These are phyloP conservation scores for Tinospora cordifolia DNA, from an alignment of 164 flowering plant genomes.

Conservation along the genomic window DNA sequence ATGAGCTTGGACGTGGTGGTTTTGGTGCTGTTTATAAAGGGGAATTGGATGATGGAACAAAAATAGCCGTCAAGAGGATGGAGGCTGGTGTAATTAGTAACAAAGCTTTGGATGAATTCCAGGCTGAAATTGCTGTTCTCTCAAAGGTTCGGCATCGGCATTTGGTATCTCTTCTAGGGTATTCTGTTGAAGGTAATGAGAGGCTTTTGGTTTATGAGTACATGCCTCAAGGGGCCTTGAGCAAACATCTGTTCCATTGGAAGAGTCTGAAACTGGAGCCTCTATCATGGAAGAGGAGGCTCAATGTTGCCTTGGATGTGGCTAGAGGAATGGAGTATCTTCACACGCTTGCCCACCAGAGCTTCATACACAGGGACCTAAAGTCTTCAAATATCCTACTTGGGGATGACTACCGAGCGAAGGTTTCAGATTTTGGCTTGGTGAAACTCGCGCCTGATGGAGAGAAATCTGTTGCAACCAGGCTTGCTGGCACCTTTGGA, in stretches of 20 bases:
- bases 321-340: conserved; percentile 85
- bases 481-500: conserved; percentile 84
- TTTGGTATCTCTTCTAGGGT: conserved; percentile 65
- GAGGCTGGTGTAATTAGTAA: conserved; percentile 46
- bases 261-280: conserved; percentile 49
- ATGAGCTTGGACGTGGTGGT: conserved; percentile 76
- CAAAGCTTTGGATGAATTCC: conserved; percentile 67
- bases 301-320: conserved; percentile 65
- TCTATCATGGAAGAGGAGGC: conserved; percentile 63
- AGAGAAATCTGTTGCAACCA: conserved; percentile 55
- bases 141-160: conserved; percentile 77
- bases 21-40: conserved; percentile 76
- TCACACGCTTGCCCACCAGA: conserved; percentile 57
- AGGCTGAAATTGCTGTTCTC: conserved; percentile 69
- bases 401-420: conserved; percentile 63
- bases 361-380: conserved; percentile 74
- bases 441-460: conserved; percentile 83
- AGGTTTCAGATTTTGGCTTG: conserved; percentile 75
- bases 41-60: conserved; percentile 60
- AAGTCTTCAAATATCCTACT: conserved; percentile 77
- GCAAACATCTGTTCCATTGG: conserved; percentile 76
- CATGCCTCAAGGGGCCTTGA: conserved; percentile 72
- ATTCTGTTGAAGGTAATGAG: conserved; percentile 58
- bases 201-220: conserved; percentile 71
- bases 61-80: conserved; percentile 83